A percentile compares a stretch with the other conserved stretches of the same genome.
These are phyloP conservation scores for Cladorrhinum sp. DNA, from an alignment of 2,329 filamentous ascomycete species.

Conservation along the genomic window DNA sequence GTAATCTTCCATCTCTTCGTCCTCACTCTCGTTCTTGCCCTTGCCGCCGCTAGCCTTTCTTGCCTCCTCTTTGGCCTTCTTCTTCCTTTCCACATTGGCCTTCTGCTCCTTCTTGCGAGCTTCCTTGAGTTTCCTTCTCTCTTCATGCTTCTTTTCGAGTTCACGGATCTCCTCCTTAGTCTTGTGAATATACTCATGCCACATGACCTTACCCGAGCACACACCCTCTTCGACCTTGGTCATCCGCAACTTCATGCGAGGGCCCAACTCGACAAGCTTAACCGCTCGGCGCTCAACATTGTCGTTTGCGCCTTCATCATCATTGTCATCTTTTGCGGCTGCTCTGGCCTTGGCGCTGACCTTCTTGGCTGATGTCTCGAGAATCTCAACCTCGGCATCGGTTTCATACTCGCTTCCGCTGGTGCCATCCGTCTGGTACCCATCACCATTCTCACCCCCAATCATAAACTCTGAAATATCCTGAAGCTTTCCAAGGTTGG, in stretches of 20 bases:
- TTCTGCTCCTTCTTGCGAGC: constrained; percentile 76
- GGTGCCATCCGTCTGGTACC: constrained; percentile 81
- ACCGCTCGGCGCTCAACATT: constrained; percentile 81
- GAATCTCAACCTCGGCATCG: constrained; percentile 91
- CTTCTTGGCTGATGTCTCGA: constrained; percentile 60
- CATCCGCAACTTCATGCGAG: constrained; percentile 81
- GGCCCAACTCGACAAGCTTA: constrained; percentile 88
- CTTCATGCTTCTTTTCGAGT: constrained; percentile 79
- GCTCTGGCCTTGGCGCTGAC: constrained; percentile 53
- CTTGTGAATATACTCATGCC: constrained; percentile 95
- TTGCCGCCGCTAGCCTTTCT: constrained; percentile 50
- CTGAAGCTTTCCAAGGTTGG: constrained; percentile 85
- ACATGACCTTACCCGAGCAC: constrained; percentile 88
- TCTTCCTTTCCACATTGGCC: constrained; percentile 87
- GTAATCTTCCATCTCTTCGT: constrained; percentile 40
- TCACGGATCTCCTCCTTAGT: constrained; percentile 71
- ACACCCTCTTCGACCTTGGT: constrained; percentile 96
- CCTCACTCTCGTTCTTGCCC: constrained; percentile 34
- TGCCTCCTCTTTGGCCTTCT: constrained; percentile 78
- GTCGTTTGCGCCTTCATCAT: constrained; percentile 48
- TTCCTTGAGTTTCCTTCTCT: constrained; percentile 76
- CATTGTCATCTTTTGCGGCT: constrained; percentile 40
- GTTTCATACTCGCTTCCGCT: constrained; percentile 92
- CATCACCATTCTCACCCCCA: constrained; percentile 70
- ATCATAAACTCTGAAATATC: constrained; percentile 96